Evolutionary conservation across 805 yeast genomes (phyloP), one percentile per base, ranked within the genome.

Genomic region (Kazachstania viticola): DNA sequence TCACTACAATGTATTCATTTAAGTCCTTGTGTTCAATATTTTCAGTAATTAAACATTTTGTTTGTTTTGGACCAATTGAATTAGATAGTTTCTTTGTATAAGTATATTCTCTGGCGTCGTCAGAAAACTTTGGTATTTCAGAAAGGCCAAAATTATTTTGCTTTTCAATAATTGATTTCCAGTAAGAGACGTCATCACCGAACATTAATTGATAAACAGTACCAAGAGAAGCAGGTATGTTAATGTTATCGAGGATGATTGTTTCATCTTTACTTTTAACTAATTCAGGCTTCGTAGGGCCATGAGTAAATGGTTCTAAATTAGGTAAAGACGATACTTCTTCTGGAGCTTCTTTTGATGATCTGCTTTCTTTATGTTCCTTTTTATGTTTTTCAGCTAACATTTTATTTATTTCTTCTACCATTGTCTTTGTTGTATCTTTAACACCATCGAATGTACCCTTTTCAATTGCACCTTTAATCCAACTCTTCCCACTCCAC

Each of bases 401-500:
- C 19, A 62, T 58, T 15, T 52, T 54, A 38, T 60, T 66, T 26
- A 79, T 41, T 33, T 69, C 73, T 9, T 56, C 61, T 6, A 73
- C 57, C 43, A 75, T 39, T 2, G 61, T 59, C 12, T 54, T 56
- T 14, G 76, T 61, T 0, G 79, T 68, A 5, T 73, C 75, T 34
- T 69, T 70, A 38, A 81, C 87, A 8, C 88, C 91, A 25, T 73
- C 73, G 41, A 75, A 69, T 2, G 85, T 65, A 32, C 82, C 84
- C 35, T 69, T 77, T 47, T 81, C 91, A 37, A 81, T 74, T 0
- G 83, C 78, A 16, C 75, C 69, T 49, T 76, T 79, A 38, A 81
- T 69, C 87, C 88, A 79, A 29, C 84, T 75, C 40, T 75, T 76
- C 6, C 77, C 81, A 1, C 75, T 57, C 93, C 93, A 81, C 34